Percentiles rank a stretch among this genome's conserved stretches.
Evolutionary conservation across 495 filamentous ascomycete genomes (phyloP).

Genomic region (Xylaria palmicola): DNA sequence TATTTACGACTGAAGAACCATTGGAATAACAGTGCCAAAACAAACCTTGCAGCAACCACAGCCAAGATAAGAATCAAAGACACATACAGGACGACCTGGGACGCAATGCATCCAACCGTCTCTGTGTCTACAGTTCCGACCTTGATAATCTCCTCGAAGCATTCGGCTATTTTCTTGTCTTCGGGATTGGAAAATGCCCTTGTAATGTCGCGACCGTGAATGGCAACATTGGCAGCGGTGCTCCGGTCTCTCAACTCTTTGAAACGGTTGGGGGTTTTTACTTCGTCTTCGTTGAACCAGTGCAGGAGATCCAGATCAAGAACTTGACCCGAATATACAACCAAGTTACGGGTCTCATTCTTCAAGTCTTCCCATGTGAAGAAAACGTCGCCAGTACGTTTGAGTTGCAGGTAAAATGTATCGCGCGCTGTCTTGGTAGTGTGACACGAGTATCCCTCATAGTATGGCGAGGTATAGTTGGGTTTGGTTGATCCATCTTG

Average conservation of each 20-base stretch:
- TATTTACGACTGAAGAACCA: slow-evolving; percentile 89
- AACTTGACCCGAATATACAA: slow-evolving; percentile 92
- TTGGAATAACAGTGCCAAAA: slow-evolving; percentile 87
- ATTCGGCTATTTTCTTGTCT: slow-evolving; percentile 80
- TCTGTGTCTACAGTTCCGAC: slow-evolving; percentile 95
- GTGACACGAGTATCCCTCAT: slow-evolving; percentile 88
- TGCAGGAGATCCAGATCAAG: slow-evolving; percentile 86
- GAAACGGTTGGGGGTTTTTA: slow-evolving; percentile 75
- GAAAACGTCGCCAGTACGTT: slow-evolving; percentile 63
- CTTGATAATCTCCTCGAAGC: slow-evolving; percentile 87
- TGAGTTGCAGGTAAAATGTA: slow-evolving; percentile 72
- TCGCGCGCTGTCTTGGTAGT: slow-evolving; percentile 65
- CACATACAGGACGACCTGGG: slow-evolving; percentile 93
- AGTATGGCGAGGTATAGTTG: slow-evolving; percentile 71
- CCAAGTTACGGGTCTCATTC: slow-evolving; percentile 83
- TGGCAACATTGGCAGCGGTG: slow-evolving; percentile 58
- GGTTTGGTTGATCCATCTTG: slow-evolving; percentile 84
- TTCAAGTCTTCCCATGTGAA: slow-evolving; percentile 95
- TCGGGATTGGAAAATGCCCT: slow-evolving; percentile 72
- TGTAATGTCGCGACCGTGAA: slow-evolving; percentile 89
- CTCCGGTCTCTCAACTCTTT: slow-evolving; percentile 64
- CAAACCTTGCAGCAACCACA: slow-evolving; percentile 83
- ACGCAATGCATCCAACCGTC: slow-evolving; percentile 96
- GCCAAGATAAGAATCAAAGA: slow-evolving; percentile 90
- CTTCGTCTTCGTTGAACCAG: slow-evolving; percentile 87